Evolutionary conservation across 495 filamentous ascomycete genomes (phyloP), one percentile per base, ranked within the genome.

Genomic region (Podospora sp.): DNA sequence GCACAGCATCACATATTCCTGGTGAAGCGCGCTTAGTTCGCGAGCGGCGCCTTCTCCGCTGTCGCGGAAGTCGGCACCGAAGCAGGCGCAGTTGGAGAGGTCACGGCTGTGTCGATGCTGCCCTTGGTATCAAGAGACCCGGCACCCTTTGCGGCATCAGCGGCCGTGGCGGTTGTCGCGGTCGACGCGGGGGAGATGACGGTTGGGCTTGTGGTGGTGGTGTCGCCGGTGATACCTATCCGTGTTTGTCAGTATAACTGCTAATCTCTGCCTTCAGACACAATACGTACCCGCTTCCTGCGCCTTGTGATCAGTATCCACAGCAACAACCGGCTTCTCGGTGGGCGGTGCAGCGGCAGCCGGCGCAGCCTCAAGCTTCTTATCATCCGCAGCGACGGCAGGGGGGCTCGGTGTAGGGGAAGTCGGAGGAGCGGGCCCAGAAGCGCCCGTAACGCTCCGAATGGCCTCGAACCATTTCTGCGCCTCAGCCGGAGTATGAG

Each of bases 391-490:
- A 5, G 50, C 26, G 6, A 24, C 61, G 0, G 70, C 67, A 24
- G 70, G 62, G 16, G 65, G 63, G 14, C 57, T 59, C 8, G 59
- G 55, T 4, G 63, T 65, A n/a, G 68, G 67, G 6, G 65, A 57
- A 11, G 59, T 55, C 11, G 65, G 63, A 21, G 71, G 72, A 2
- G 73, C 70, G 8, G 79, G 65, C 2, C 73, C 75, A 9, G 76
- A 77, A 26, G 78, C 77, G 25, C 78, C 77, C 36, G 79, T 80
- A 14, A 80, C 82, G 61, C 78, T 74, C 24, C 80, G 69, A 68
- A 97, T 89, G 60, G 90, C 82, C n/a, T 87, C 83, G 78, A 86
- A 91, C 93, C 93, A 97, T 76, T 90, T 89, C 77, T 89, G 81
- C 4, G 93, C 93, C 68, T 95, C 91, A 24, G 79, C 79, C 16